phyloP scores from a whole-genome alignment of 1,284 basidiomycete genomes.

The Mycena sp. region DNA sequence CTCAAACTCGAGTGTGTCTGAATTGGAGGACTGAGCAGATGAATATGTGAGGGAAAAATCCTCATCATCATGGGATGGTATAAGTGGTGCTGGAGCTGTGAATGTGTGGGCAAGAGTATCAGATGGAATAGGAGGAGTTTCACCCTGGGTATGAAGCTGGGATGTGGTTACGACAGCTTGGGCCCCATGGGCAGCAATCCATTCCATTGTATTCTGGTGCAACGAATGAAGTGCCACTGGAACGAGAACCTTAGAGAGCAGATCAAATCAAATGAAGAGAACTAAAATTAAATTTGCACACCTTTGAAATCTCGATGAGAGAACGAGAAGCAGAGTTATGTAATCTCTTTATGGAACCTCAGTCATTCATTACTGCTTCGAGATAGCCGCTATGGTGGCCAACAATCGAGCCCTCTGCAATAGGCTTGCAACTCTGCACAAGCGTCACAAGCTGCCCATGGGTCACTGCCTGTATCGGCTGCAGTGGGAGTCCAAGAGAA shows the following conservation, averaged over 20 bases:
- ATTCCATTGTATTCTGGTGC: slow-evolving; percentile 9
- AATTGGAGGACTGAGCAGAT: too few species aligned
- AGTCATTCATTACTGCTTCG: neutral
- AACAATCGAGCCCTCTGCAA: slow-evolving; percentile 3
- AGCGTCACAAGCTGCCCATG: too few species aligned
- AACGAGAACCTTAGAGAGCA: neutral
- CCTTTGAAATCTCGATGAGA: slow-evolving; percentile 7
- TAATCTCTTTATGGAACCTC: neutral
- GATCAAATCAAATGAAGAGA: neutral
- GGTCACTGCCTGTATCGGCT: too few species aligned
- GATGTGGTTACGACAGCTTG: slow-evolving; percentile 2
- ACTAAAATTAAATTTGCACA: neutral
- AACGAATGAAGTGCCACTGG: neutral
- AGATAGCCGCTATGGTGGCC: neutral
- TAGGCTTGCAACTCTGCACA: too few species aligned
- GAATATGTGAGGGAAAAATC: too few species aligned
- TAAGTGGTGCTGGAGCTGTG: too few species aligned
- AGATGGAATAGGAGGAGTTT: neutral
- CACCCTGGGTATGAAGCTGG: slow-evolving; percentile 3
- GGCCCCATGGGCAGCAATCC: neutral
- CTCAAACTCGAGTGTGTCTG: too few species aligned
- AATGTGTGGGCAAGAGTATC: too few species aligned
- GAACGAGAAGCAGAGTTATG: slow-evolving; percentile 9
- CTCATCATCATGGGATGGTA: too few species aligned
- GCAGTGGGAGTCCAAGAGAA: too few species aligned